Percentiles rank a stretch among this genome's conserved stretches.
phyloP scores from a whole-genome alignment of 2,329 filamentous ascomycete genomes.

The Drechmeria coniospora region DNA sequence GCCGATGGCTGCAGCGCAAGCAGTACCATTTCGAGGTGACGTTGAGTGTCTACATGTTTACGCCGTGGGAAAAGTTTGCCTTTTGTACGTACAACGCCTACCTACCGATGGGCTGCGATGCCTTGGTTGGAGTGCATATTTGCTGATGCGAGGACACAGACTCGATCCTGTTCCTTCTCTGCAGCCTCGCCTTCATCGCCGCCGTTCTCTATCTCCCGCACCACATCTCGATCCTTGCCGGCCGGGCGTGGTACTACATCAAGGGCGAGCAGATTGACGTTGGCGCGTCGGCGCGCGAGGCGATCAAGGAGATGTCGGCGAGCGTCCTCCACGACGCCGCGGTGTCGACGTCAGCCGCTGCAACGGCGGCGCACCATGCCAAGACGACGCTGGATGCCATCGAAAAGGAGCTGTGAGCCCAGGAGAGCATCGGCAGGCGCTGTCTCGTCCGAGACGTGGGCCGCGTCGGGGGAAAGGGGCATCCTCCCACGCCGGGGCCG shows the following conservation, averaged over 20 bases:
- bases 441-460: too few species aligned
- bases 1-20: slow-evolving; percentile 85
- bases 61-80: slow-evolving; percentile 86
- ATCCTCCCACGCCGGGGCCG: neutral
- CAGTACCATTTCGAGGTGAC: slow-evolving; percentile 98
- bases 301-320: slow-evolving; percentile 16
- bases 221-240: slow-evolving; percentile 68
- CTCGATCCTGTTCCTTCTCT: slow-evolving; percentile 79
- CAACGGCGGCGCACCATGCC: slow-evolving; percentile 6
- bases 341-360: slow-evolving; percentile 3
- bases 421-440: neutral
- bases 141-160: slow-evolving; percentile 43
- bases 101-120: slow-evolving; percentile 50
- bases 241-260: slow-evolving; percentile 89
- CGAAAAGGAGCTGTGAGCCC: slow-evolving; percentile 18
- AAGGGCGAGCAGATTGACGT: slow-evolving; percentile 57
- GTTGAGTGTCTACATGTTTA: slow-evolving; percentile 93
- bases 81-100: slow-evolving; percentile 59
- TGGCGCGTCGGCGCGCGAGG: slow-evolving; percentile 17
- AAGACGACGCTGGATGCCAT: slow-evolving; percentile 11
- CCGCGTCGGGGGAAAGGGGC: too few species aligned
- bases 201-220: slow-evolving; percentile 85
- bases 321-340: slow-evolving; percentile 12
- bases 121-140: slow-evolving; percentile 64
- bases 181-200: slow-evolving; percentile 74